These are phyloP conservation scores for Elongisporangium prolatum DNA, from an alignment of 352 stramenopile genomes.

Conservation along the genomic window DNA sequence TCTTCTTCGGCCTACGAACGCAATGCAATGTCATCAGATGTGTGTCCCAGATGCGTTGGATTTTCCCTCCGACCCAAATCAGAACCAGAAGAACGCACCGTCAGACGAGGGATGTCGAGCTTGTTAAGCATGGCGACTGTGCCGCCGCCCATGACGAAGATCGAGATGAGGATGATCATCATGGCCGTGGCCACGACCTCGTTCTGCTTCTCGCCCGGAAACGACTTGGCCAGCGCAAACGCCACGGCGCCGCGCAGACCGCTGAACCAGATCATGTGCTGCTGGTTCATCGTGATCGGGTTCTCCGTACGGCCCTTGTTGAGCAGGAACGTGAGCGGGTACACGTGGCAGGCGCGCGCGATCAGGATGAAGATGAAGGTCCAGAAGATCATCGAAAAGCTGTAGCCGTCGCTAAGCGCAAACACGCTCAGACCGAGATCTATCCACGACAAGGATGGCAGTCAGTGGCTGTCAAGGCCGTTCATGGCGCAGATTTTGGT, in stretches of 20 bases:
- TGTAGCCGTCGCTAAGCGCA: constrained; percentile 67
- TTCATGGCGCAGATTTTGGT: background rate
- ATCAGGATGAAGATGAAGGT: constrained; percentile 83
- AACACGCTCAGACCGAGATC: constrained; percentile 91
- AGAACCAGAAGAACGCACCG: constrained; percentile 29
- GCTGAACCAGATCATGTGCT: constrained; percentile 95
- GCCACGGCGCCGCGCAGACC: constrained; percentile 91
- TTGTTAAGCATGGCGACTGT: constrained; percentile 86
- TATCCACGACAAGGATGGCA: constrained; percentile 11
- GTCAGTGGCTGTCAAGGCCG: background rate
- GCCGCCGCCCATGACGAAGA: constrained; percentile 88
- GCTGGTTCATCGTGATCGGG: constrained; percentile 82
- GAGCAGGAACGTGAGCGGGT: constrained; percentile 77
- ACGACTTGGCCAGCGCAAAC: constrained; percentile 89
- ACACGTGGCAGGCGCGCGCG: constrained; percentile 81
- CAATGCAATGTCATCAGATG: background rate
- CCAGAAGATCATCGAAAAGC: constrained; percentile 85
- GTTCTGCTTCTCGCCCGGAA: constrained; percentile 81
- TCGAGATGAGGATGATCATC: constrained; percentile 89
- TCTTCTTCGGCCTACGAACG: constrained; percentile 64
- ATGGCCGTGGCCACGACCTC: constrained; percentile 90
- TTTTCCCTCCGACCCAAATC: background rate
- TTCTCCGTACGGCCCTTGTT: constrained; percentile 54
- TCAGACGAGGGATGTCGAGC: constrained; percentile 82
- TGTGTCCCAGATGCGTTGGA: background rate